Percentiles rank a stretch among this genome's conserved stretches.
Conservation (phyloP, 2,329 filamentous ascomycete genomes). For the Trichoderma pleuroti region DNA sequence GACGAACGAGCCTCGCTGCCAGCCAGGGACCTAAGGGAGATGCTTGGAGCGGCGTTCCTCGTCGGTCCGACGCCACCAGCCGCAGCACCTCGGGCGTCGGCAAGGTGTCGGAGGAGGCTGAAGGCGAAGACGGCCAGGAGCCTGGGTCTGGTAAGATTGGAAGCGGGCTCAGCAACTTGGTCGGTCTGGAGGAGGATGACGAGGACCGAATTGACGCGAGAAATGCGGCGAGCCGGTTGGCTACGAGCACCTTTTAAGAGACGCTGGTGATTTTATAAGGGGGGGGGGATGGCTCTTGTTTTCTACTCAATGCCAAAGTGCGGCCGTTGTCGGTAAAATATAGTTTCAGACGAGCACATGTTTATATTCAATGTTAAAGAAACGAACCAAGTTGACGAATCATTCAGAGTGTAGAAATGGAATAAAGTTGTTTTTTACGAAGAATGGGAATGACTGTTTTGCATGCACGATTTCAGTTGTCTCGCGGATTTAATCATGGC, state of each 20-base stretch:
- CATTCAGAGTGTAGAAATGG: not conserved
- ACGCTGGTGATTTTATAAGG: not conserved
- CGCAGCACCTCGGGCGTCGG: conserved; percentile 66
- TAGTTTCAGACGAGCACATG: conserved; percentile 3
- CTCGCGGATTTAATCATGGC: not conserved
- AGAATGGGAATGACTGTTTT: not conserved
- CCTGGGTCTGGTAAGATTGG: conserved; percentile 36
- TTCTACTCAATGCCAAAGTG: not conserved
- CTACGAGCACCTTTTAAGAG: conserved; percentile 81
- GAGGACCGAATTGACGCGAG: conserved; percentile 92
- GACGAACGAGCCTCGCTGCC: conserved; percentile 74
- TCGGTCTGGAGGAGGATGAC: conserved; percentile 68
- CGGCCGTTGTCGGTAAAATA: not conserved
- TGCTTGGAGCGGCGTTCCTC: conserved; percentile 91
- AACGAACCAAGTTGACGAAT: not conserved
- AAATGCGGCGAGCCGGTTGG: conserved; percentile 90
- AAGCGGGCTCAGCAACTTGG: conserved; percentile 48
- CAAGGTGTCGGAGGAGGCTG: conserved; percentile 58
- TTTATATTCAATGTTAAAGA: conserved; percentile 4
- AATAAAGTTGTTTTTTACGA: not conserved
- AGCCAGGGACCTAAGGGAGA: conserved; percentile 98
- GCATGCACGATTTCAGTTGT: not conserved
- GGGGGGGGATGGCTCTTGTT: not conserved
- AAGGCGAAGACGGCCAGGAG: conserved; percentile 43
- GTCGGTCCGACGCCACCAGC: conserved; percentile 73